phyloP scores from a whole-genome alignment of 345 rosid species.

The Aegle marmelos region DNA sequence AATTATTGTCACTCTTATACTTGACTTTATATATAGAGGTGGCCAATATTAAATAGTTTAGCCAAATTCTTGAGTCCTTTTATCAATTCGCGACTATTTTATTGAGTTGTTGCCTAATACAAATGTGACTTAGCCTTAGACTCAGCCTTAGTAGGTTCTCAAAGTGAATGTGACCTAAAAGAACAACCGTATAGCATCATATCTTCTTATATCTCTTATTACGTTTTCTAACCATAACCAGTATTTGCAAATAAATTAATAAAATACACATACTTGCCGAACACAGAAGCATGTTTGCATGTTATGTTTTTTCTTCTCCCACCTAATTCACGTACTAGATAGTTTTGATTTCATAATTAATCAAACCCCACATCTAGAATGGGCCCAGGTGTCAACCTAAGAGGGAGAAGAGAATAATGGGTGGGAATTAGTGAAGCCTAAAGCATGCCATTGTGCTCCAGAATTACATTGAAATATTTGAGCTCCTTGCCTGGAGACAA shows the following conservation, averaged over 20 bases:
- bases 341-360: neutral
- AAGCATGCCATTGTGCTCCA: neutral
- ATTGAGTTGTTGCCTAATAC: too few species aligned
- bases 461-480: slow-evolving; percentile 7
- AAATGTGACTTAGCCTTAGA: neutral
- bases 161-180: neutral
- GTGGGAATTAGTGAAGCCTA: slow-evolving; percentile 19
- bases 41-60: too few species aligned
- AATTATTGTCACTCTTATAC: too few species aligned
- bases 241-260: neutral
- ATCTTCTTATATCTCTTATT: neutral
- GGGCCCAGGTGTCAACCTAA: slow-evolving; percentile 33
- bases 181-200: neutral
- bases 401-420: slow-evolving; percentile 33
- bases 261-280: neutral
- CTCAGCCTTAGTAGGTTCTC: neutral
- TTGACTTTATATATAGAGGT: too few species aligned
- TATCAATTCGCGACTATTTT: too few species aligned
- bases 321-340: neutral
- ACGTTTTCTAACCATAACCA: neutral
- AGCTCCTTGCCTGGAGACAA: slow-evolving; percentile 29
- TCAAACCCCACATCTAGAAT: slow-evolving; percentile 3
- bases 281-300: slow-evolving; percentile 13
- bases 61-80: too few species aligned
- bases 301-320: neutral